Conservation (phyloP, 2,329 filamentous ascomycete genomes). For the Dryadomyces quercivorus region DNA sequence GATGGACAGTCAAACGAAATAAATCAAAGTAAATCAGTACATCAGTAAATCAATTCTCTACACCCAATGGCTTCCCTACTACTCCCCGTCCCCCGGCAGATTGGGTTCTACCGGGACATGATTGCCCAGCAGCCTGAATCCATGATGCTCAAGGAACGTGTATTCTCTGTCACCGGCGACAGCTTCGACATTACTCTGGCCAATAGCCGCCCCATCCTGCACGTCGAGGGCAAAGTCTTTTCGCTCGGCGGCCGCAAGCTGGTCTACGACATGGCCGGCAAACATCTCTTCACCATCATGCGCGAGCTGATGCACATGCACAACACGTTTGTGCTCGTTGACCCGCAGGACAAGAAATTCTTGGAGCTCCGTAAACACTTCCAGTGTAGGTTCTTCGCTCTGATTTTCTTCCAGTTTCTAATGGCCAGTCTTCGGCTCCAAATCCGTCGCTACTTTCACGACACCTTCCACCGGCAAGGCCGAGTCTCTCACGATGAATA, state of each 20-base stretch:
- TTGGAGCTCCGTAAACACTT: conserved; percentile 45
- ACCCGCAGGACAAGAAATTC: conserved; percentile 30
- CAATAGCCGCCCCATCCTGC: conserved; percentile 39
- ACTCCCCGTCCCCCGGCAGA: conserved; percentile 4
- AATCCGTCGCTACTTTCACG: conserved; percentile 45
- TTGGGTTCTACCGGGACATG: conserved; percentile 9
- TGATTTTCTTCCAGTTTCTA: neutral
- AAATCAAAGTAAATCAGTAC: no score
- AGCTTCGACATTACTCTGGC: conserved; percentile 49
- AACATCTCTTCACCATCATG: conserved; percentile 44
- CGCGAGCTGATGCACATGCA: conserved; percentile 40
- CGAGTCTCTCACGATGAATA: conserved; percentile 43
- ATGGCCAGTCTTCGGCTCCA: conserved; percentile 36
- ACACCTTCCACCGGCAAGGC: conserved; percentile 28
- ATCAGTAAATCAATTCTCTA: no score
- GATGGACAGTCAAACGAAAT: no score
- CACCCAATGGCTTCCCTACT: conserved; percentile 6
- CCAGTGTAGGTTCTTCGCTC: conserved; percentile 24
- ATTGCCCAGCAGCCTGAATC: conserved; percentile 25
- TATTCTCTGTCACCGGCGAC: conserved; percentile 50
- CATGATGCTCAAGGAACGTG: conserved; percentile 47
- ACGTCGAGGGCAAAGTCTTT: conserved; percentile 42
- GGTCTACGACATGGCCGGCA: conserved; percentile 38
- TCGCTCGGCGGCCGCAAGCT: conserved; percentile 42
- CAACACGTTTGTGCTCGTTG: conserved; percentile 37